phyloP scores from a whole-genome alignment of 2,329 filamentous ascomycete genomes.

The Alternaria triticina region DNA sequence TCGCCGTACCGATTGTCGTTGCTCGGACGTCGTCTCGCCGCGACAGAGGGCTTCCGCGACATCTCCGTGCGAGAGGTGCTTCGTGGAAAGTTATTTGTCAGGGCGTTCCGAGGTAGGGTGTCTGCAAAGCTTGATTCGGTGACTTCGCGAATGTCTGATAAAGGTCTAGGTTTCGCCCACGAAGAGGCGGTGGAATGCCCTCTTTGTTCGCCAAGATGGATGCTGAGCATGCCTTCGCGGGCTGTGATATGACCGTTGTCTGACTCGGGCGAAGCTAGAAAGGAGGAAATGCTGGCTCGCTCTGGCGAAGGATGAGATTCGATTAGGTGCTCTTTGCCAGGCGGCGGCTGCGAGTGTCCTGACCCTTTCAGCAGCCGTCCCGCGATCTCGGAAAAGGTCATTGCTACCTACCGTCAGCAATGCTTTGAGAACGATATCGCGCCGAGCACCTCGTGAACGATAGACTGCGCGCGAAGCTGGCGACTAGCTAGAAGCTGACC shows the following conservation, averaged over 20 bases:
- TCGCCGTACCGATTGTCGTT: slow-evolving; percentile 35
- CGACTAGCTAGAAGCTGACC: slow-evolving; percentile 37
- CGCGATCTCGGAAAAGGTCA: slow-evolving; percentile 39
- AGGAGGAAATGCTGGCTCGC: slow-evolving; percentile 16
- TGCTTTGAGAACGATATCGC: slow-evolving; percentile 6
- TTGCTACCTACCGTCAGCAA: slow-evolving; percentile 34
- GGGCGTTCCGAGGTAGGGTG: slow-evolving; percentile 36
- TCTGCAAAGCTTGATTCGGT: slow-evolving; percentile 57
- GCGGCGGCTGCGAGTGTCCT: slow-evolving; percentile 38
- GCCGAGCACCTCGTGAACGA: slow-evolving; percentile 25
- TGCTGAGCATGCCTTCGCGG: slow-evolving; percentile 36
- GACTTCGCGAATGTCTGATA: slow-evolving; percentile 59
- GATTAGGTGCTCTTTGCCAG: slow-evolving; percentile 24
- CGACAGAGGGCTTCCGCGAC: slow-evolving; percentile 41
- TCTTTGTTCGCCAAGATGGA: slow-evolving; percentile 31
- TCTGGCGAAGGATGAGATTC: slow-evolving; percentile 25
- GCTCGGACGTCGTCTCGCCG: slow-evolving; percentile 40
- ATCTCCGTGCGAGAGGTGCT: slow-evolving; percentile 37
- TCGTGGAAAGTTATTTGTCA: slow-evolving; percentile 28
- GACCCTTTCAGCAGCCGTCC: slow-evolving; percentile 44
- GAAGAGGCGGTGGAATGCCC: slow-evolving; percentile 31
- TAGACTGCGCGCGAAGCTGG: slow-evolving; percentile 32
- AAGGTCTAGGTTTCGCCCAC: slow-evolving; percentile 50
- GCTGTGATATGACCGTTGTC: slow-evolving; percentile 15
- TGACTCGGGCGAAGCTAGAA: slow-evolving; percentile 14